Conservation (phyloP, 495 filamentous ascomycete genomes). For the Tuber borchii region DNA sequence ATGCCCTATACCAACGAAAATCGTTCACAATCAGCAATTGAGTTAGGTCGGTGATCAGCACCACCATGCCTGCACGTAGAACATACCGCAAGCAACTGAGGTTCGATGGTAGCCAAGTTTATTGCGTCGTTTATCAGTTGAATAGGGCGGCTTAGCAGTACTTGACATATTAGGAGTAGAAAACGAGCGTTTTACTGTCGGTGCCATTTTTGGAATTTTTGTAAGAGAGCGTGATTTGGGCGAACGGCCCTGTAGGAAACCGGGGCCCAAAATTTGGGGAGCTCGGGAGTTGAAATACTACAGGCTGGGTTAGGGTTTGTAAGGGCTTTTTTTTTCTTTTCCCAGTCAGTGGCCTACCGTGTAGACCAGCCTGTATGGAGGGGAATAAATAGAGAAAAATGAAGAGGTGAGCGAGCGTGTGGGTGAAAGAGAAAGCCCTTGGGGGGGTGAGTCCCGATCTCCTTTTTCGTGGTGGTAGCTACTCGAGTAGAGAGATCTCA, state of each 20-base stretch:
- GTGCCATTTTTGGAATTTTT: constrained; percentile 29
- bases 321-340: constrained; percentile 2
- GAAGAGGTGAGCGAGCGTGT: constrained; percentile 10
- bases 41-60: constrained; percentile 29
- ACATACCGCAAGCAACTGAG: constrained; percentile 94
- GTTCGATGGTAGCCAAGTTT: constrained; percentile 96
- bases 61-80: constrained; percentile 13
- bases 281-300: constrained; percentile 39
- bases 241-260: constrained; percentile 41
- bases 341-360: constrained; percentile 24
- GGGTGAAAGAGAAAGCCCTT: neutral
- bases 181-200: constrained; percentile 41
- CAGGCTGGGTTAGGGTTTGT: constrained; percentile 34
- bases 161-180: constrained; percentile 36
- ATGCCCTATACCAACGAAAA: constrained; percentile 57
- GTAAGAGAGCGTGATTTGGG: constrained; percentile 42
- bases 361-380: constrained; percentile 22
- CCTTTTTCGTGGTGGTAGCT: constrained; percentile 7
- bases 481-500: neutral
- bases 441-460: constrained; percentile 27
- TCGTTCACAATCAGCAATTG: constrained; percentile 36
- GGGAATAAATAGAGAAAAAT: constrained; percentile 6
- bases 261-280: constrained; percentile 35
- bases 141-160: constrained; percentile 22
- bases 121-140: constrained; percentile 82